phyloP scores from a whole-genome alignment of 2,329 filamentous ascomycete species.

The Aspergillus sp. region DNA sequence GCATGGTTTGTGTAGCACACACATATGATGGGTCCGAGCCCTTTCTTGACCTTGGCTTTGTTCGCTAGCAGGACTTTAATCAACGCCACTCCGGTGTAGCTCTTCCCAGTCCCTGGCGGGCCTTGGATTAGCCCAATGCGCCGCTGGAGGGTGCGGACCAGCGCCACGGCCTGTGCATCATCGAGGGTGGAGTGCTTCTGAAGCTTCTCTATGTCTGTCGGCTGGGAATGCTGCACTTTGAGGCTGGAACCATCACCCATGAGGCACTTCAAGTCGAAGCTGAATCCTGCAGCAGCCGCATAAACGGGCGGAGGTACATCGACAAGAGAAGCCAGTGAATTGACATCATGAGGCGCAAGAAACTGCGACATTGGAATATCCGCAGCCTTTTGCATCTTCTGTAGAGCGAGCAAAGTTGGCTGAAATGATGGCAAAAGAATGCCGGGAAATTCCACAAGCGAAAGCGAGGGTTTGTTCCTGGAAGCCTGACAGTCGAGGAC shows the following conservation, averaged over 20 bases:
- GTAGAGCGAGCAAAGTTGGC: constrained; percentile 48
- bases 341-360: constrained; percentile 24
- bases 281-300: constrained; percentile 39
- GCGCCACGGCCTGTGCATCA: constrained; percentile 7
- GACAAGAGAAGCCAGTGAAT: constrained; percentile 7
- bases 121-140: constrained; percentile 15
- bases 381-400: constrained; percentile 39
- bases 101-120: constrained; percentile 17
- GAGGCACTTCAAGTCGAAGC: constrained; percentile 29
- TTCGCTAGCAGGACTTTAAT: constrained; percentile 21
- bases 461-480: constrained; percentile 5
- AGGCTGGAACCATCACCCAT: constrained; percentile 31
- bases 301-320: constrained; percentile 44
- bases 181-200: constrained; percentile 8
- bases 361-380: constrained; percentile 44
- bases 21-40: constrained; percentile 38
- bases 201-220: constrained; percentile 5
- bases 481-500: constrained; percentile 10
- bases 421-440: constrained; percentile 50
- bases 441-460: constrained; percentile 53
- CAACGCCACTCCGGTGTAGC: constrained; percentile 13
- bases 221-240: constrained; percentile 6
- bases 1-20: constrained; percentile 46
- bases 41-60: constrained; percentile 9
- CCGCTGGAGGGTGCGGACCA: constrained; percentile 8